Percentiles rank a stretch among this genome's conserved stretches.
Conservation (phyloP, 2,329 filamentous ascomycete species). For the Juglanconis juglandina region DNA sequence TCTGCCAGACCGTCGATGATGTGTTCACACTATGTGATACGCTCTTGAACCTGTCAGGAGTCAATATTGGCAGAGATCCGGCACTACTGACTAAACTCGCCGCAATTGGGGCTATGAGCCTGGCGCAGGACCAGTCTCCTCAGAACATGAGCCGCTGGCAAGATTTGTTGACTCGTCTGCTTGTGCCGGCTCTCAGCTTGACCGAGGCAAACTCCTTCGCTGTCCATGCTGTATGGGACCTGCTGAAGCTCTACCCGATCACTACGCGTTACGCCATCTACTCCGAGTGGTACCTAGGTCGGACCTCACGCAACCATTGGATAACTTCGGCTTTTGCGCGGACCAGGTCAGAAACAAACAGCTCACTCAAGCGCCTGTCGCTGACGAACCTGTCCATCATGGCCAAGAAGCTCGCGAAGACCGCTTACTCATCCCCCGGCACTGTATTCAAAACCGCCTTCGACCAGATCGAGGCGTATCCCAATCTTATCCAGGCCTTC, state of each 20-base stretch:
- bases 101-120: constrained; percentile 76
- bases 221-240: constrained; percentile 80
- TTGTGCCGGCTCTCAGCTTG: constrained; percentile 86
- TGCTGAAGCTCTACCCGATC: constrained; percentile 75
- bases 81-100: constrained; percentile 75
- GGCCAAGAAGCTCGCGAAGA: constrained; percentile 84
- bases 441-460: constrained; percentile 88
- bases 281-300: constrained; percentile 84
- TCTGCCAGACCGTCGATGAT: constrained; percentile 88
- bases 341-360: constrained; percentile 74
- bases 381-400: constrained; percentile 82
- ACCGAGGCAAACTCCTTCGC: constrained; percentile 79
- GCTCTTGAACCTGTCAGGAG: constrained; percentile 78
- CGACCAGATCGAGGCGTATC: constrained; percentile 87
- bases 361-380: constrained; percentile 84
- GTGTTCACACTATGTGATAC: constrained; percentile 83
- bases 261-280: constrained; percentile 83
- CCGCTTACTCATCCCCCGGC: constrained; percentile 86
- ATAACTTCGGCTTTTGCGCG: constrained; percentile 76
- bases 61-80: constrained; percentile 84
- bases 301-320: constrained; percentile 70
- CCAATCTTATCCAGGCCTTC: constrained; percentile 90
- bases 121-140: constrained; percentile 66
- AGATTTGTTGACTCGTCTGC: constrained; percentile 73
- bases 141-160: constrained; percentile 77